Percentiles rank a stretch among this genome's conserved stretches.
Evolutionary conservation across 441 rosid genomes (phyloP).

Genomic region (Manihot esculenta): DNA sequence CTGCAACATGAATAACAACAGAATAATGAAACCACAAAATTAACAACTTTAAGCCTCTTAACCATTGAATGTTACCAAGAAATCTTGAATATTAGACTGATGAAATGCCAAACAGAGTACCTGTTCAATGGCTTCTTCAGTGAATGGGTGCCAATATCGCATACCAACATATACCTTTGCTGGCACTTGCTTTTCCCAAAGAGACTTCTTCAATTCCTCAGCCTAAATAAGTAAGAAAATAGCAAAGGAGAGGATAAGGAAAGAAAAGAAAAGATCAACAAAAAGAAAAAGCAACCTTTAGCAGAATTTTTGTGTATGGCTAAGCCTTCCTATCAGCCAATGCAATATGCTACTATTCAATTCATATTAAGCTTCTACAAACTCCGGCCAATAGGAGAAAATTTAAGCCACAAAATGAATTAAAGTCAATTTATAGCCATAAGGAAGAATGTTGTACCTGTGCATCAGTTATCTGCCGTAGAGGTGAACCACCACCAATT

Average conservation of each 20-base stretch:
- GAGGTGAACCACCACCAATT: conserved; percentile 97
- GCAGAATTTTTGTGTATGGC: background rate
- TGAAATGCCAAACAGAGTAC: conserved; percentile 31
- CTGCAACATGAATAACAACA: background rate
- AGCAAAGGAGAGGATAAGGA: conserved; percentile 7
- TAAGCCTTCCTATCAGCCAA: background rate
- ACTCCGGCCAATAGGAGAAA: background rate
- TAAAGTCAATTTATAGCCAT: background rate
- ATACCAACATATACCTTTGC: conserved; percentile 96
- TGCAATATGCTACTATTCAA: background rate
- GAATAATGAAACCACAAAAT: conserved; percentile 14
- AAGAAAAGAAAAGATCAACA: background rate
- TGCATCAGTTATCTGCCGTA: conserved; percentile 79
- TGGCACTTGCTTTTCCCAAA: conserved; percentile 78
- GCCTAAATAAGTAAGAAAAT: conserved; percentile 51
- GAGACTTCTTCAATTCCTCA: conserved; percentile 78
- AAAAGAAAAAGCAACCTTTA: background rate
- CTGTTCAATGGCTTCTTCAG: conserved; percentile 98
- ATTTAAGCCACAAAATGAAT: background rate
- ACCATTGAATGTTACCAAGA: background rate
- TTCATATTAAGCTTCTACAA: background rate
- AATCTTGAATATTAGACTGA: conserved; percentile 12
- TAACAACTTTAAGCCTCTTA: background rate
- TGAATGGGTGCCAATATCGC: conserved; percentile 99
- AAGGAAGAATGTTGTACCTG: conserved; percentile 34